phyloP scores from a whole-genome alignment of 31 red algal species.

The Porphyra umbilicalis region DNA sequence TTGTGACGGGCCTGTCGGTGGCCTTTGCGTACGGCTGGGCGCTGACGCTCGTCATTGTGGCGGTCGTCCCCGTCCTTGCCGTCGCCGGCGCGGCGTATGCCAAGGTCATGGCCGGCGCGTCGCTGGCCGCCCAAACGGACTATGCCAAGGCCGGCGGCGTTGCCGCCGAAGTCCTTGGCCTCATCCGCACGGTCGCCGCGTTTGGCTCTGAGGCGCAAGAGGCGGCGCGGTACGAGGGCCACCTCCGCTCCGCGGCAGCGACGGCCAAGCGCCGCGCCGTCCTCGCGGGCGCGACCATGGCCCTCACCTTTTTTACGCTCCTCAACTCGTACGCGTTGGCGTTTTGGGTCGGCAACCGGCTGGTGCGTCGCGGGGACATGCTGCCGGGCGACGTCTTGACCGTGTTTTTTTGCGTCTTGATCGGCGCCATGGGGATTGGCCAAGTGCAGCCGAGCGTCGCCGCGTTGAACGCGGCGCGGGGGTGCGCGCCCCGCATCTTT shows the following conservation, averaged over 20 bases:
- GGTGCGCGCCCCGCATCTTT: constrained; percentile 26
- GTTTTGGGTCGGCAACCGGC: constrained; percentile 65
- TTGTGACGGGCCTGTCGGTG: constrained; percentile 54
- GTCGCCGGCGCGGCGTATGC: constrained; percentile 42
- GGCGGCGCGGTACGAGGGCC: constrained; percentile 55
- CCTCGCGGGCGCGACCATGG: constrained; percentile 42
- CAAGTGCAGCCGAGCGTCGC: constrained; percentile 22
- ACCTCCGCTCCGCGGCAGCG: constrained; percentile 37
- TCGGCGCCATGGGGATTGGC: constrained; percentile 38
- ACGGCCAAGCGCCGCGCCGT: constrained; percentile 30
- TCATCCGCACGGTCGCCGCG: constrained; percentile 84
- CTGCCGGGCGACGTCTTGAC: constrained; percentile 14
- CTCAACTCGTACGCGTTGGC: constrained; percentile 74
- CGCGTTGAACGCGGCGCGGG: constrained; percentile 14
- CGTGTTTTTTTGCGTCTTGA: constrained; percentile 37
- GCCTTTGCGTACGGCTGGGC: constrained; percentile 75
- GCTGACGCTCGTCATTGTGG: constrained; percentile 70
- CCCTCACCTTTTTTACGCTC: constrained; percentile 72
- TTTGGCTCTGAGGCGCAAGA: constrained; percentile 79
- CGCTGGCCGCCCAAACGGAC: constrained; percentile 50
- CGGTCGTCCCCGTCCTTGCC: constrained; percentile 64
- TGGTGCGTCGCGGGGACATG: constrained; percentile 44
- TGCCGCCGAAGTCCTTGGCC: constrained; percentile 65
- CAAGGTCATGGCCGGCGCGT: constrained; percentile 42
- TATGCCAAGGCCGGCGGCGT: constrained; percentile 79